Conservation (phyloP, 148 eudicot genomes). For the Beta vulgaris region DNA sequence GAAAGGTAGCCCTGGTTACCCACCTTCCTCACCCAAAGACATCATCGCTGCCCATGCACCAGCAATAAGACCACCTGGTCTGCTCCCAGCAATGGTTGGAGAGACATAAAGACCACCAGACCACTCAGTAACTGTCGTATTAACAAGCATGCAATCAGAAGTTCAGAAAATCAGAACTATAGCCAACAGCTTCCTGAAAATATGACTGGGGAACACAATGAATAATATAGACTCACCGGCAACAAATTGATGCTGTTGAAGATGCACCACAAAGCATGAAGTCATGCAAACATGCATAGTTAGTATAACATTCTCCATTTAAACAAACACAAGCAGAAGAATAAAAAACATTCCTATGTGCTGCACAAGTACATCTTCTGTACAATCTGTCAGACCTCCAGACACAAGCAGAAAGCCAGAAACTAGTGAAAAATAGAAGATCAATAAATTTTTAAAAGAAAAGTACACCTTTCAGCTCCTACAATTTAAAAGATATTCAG, state of each 20-base stretch:
- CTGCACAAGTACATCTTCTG: neutral
- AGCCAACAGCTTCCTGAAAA: neutral
- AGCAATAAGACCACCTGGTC: constrained; percentile 93
- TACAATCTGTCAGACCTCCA: neutral
- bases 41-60: constrained; percentile 99
- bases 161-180: neutral
- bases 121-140: constrained; percentile 91
- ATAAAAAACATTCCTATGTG: neutral
- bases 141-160: constrained; percentile 20
- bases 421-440: neutral
- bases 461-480: neutral
- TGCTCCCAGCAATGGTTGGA: constrained; percentile 97
- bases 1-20: neutral
- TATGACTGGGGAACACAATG: neutral
- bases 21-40: constrained; percentile 89
- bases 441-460: neutral
- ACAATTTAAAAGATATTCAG: neutral
- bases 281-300: constrained; percentile 31
- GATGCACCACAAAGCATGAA: constrained; percentile 28
- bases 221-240: constrained; percentile 65
- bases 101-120: constrained; percentile 98
- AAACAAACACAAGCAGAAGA: neutral
- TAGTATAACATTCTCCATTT: constrained; percentile 28
- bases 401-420: neutral
- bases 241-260: constrained; percentile 90